Evolutionary conservation across 148 eudicot species (phyloP), one percentile per base, ranked within the genome.

Genomic region (Hydrangea macrophylla): DNA sequence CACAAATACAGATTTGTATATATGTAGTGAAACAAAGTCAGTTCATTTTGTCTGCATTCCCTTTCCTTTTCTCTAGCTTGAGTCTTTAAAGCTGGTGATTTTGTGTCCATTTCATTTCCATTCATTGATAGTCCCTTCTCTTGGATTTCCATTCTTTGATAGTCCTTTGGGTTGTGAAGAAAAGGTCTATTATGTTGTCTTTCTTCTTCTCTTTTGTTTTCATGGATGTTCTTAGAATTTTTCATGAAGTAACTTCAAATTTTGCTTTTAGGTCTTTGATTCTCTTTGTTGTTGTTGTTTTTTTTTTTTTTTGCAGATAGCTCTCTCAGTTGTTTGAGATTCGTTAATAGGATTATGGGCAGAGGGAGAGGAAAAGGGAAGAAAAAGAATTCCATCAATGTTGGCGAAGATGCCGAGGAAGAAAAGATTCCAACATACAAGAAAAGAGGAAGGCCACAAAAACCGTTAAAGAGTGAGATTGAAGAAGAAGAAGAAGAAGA

Each of bases 371-470:
- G 90, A 58, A 88, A 82, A 80, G 79, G 77, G 36, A 88, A 80
- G 83, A 88, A 78, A 69, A 82, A 81, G 33, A 62, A 75, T 18
- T 12, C 24, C 30, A 27, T 60, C 58, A 48, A 79, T 62, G 58
- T 75, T 65, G 70, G 61, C 12, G 82, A 82, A 31, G 79, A 84
- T 39, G 11, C 36, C n/a, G 86, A 82, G 68, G 91, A 84, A 55
- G 91, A 86, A 59, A 84, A 86, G 50, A 13, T 76, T 53, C 76
- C 72, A 2, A 73, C 74, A 18, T 55, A 55, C 32, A 82, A 72
- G 75, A 75, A 78, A 72, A 80, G 91, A 62, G 89, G 91, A 60
- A 77, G 91, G 78, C 91, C 91, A 33, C 81, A 68, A 57, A 85
- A 80, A 67, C 69, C 73, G 24, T 25, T 69, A 63, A 84, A 79